Percentiles rank a stretch among this genome's conserved stretches.
Conservation (phyloP, 1,284 basidiomycete genomes). For the Ceratobasidium sp. region DNA sequence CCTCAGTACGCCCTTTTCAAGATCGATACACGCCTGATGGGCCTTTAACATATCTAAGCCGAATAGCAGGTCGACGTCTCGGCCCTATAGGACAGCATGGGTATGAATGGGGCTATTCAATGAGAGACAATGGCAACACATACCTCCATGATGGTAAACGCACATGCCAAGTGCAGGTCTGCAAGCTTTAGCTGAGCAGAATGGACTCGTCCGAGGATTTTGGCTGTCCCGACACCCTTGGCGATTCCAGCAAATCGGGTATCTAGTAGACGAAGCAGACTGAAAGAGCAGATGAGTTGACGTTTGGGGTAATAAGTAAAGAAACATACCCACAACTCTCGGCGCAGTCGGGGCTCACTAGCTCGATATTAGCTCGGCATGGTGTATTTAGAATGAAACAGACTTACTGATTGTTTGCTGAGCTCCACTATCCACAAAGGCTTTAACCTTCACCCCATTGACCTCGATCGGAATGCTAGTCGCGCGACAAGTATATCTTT, state of each 20-base stretch:
- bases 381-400: slow-evolving; percentile 13
- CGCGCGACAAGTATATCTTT: neutral
- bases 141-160: slow-evolving; percentile 94
- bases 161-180: slow-evolving; percentile 84
- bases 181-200: slow-evolving; percentile 90
- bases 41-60: slow-evolving; percentile 99
- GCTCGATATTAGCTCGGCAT: slow-evolving; percentile 32
- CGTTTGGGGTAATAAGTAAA: neutral
- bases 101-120: too few species aligned
- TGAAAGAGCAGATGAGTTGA: slow-evolving; percentile 47
- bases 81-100: slow-evolving; percentile 65
- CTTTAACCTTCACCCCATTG: slow-evolving; percentile 89
- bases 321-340: slow-evolving; percentile 83
- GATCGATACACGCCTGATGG: slow-evolving; percentile 94
- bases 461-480: slow-evolving; percentile 84
- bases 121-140: neutral
- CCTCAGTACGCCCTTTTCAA: slow-evolving; percentile 84
- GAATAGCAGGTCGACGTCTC: slow-evolving; percentile 90
- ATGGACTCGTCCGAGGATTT: slow-evolving; percentile 94
- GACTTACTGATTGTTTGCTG: slow-evolving; percentile 93
- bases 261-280: slow-evolving; percentile 93
- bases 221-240: slow-evolving; percentile 93
- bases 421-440: slow-evolving; percentile 97
- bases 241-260: slow-evolving; percentile 89
- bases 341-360: slow-evolving; percentile 94